These are phyloP conservation scores for Metarhizium sp. DNA, from an alignment of 2,329 filamentous ascomycete species.

Conservation along the genomic window DNA sequence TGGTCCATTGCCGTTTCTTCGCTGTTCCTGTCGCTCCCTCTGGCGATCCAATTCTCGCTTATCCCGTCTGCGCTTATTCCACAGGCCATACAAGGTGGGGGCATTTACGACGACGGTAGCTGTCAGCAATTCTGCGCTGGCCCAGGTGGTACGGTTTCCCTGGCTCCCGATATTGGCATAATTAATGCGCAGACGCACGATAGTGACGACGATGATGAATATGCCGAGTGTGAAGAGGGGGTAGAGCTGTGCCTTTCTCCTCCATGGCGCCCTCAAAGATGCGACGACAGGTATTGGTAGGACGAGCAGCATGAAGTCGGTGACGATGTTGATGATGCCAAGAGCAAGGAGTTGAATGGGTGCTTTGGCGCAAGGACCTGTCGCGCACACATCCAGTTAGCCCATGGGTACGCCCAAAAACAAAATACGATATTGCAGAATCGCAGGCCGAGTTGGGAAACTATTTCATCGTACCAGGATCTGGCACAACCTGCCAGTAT, in stretches of 20 bases:
- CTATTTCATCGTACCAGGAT: slow-evolving; percentile 18
- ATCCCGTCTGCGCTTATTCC: slow-evolving; percentile 17
- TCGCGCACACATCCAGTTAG: not conserved
- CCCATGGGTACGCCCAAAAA: not conserved
- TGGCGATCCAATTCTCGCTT: not conserved
- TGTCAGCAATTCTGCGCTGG: slow-evolving; percentile 25
- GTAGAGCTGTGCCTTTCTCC: slow-evolving; percentile 22
- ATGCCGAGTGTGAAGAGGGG: slow-evolving; percentile 26
- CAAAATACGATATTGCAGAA: not conserved
- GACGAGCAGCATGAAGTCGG: slow-evolving; percentile 19
- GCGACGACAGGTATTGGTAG: slow-evolving; percentile 18
- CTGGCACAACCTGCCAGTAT: slow-evolving; percentile 46
- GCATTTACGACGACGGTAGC: slow-evolving; percentile 27
- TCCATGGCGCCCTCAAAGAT: slow-evolving; percentile 16
- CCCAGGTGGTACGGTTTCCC: slow-evolving; percentile 26
- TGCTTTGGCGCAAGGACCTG: slow-evolving; percentile 18
- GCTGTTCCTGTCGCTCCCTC: not conserved
- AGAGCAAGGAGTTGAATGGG: slow-evolving; percentile 23
- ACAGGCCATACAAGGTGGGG: slow-evolving; percentile 25
- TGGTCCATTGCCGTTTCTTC: not conserved
- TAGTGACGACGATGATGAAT: slow-evolving; percentile 29
- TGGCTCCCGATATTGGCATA: slow-evolving; percentile 23
- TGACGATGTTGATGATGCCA: slow-evolving; percentile 23
- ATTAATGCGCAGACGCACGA: slow-evolving; percentile 29
- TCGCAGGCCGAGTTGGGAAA: too few species aligned